Conservation (phyloP, 2,329 filamentous ascomycete genomes). For the Drechslerella coelobrocha region DNA sequence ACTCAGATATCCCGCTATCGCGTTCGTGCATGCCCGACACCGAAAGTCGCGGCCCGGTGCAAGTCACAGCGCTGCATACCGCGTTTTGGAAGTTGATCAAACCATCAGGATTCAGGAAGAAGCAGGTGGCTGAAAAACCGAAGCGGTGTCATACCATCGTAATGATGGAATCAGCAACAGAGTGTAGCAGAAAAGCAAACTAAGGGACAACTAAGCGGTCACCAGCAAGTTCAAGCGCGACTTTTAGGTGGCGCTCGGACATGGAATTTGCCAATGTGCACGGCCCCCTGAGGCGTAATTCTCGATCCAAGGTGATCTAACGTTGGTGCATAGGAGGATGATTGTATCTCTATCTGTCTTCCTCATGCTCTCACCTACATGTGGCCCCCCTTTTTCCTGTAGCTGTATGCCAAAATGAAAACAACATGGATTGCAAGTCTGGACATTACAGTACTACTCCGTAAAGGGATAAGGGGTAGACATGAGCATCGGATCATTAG, state of each 20-base stretch:
- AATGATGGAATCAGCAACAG: no score
- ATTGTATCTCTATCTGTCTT: constrained; percentile 45
- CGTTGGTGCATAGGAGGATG: constrained; percentile 23
- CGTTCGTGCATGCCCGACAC: no score
- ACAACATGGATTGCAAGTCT: neutral
- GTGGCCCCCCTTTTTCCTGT: constrained; percentile 24
- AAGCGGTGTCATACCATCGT: no score
- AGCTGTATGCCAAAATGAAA: neutral
- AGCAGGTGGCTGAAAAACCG: no score
- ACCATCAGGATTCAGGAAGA: no score
- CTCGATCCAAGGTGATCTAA: constrained; percentile 37
- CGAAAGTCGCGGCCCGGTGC: no score
- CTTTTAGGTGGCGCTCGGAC: constrained; percentile 23
- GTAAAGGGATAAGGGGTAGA: neutral
- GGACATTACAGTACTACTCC: neutral
- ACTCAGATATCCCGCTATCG: no score
- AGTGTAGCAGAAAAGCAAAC: no score
- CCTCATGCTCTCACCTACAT: constrained; percentile 27
- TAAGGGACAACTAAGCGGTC: no score
- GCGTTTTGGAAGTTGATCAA: no score
- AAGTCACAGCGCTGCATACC: no score
- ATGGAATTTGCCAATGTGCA: constrained; percentile 25
- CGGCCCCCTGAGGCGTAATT: neutral
- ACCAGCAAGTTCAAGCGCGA: no score
- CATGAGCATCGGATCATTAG: constrained; percentile 13